Evolutionary conservation across 2,329 filamentous ascomycete species (phyloP).

Genomic region (Clarireedia monteithiana): DNA sequence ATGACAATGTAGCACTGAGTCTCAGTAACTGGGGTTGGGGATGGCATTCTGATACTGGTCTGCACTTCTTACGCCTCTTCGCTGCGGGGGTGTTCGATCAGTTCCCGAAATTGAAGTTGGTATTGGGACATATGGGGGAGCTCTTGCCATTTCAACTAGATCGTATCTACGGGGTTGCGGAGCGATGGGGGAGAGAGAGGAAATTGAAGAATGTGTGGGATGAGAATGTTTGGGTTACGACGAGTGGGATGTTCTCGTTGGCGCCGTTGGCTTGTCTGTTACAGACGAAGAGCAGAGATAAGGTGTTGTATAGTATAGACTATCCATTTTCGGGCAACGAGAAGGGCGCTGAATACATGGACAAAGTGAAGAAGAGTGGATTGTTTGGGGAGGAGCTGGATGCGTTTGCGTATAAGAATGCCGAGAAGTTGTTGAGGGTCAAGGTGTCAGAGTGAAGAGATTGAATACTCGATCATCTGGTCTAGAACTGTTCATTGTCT

Average conservation of each 20-base stretch:
- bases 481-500: no score
- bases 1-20: slow-evolving; percentile 21
- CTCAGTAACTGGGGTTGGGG: slow-evolving; percentile 39
- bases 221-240: slow-evolving; percentile 50
- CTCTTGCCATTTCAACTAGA: slow-evolving; percentile 48
- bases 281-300: slow-evolving; percentile 39
- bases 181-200: slow-evolving; percentile 28
- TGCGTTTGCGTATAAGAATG: slow-evolving; percentile 42
- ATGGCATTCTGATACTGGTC: slow-evolving; percentile 43
- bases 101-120: slow-evolving; percentile 44
- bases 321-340: slow-evolving; percentile 47
- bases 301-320: slow-evolving; percentile 48
- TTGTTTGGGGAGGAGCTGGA: slow-evolving; percentile 42
- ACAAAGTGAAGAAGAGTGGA: slow-evolving; percentile 40
- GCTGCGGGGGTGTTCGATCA: slow-evolving; percentile 47
- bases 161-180: slow-evolving; percentile 31
- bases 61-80: slow-evolving; percentile 43
- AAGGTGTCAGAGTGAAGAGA: background rate
- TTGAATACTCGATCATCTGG: no score
- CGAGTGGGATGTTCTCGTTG: slow-evolving; percentile 44
- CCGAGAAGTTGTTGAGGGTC: slow-evolving; percentile 38
- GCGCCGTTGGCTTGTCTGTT: slow-evolving; percentile 38
- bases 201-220: slow-evolving; percentile 44
- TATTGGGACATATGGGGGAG: slow-evolving; percentile 46
- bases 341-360: slow-evolving; percentile 40